phyloP scores from a whole-genome alignment of 805 yeast genomes.

The Lipomyces spencermartinsiae region DNA sequence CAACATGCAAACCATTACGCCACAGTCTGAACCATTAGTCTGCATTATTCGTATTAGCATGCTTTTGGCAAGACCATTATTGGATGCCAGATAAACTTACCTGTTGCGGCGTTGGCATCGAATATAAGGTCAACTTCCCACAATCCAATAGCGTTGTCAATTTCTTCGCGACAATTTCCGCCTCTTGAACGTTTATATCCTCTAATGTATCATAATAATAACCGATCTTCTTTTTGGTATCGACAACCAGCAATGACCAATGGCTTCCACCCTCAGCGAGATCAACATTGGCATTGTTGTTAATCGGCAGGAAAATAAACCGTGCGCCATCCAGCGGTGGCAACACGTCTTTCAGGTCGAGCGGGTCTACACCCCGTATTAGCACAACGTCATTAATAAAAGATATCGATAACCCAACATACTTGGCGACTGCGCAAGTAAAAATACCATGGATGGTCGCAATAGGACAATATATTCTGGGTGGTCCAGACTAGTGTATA shows the following conservation, averaged over 20 bases:
- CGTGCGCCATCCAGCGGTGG: conserved; percentile 54
- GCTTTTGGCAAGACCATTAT: neutral
- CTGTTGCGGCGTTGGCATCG: conserved; percentile 35
- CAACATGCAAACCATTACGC: conserved; percentile 40
- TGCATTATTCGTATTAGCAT: neutral
- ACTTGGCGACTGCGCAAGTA: conserved; percentile 54
- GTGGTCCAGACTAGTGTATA: neutral
- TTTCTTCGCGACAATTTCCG: conserved; percentile 47
- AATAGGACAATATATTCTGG: conserved; percentile 44
- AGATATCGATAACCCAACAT: conserved; percentile 11
- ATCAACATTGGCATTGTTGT: conserved; percentile 66
- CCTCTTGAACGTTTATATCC: conserved; percentile 51
- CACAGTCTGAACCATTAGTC: conserved; percentile 40
- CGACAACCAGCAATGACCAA: conserved; percentile 71
- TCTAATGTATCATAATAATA: conserved; percentile 67
- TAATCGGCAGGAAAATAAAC: conserved; percentile 70
- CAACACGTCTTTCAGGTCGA: conserved; percentile 52
- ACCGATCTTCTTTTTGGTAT: conserved; percentile 55
- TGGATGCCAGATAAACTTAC: neutral
- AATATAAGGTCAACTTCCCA: conserved; percentile 5
- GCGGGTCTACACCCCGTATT: conserved; percentile 44
- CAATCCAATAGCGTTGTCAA: conserved; percentile 41
- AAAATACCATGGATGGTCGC: conserved; percentile 69
- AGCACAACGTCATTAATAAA: neutral
- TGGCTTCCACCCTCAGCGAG: conserved; percentile 72